Evolutionary conservation across 192 early-diverging fungal genomes (phyloP).

Genomic region (Mortierella claussenii): DNA sequence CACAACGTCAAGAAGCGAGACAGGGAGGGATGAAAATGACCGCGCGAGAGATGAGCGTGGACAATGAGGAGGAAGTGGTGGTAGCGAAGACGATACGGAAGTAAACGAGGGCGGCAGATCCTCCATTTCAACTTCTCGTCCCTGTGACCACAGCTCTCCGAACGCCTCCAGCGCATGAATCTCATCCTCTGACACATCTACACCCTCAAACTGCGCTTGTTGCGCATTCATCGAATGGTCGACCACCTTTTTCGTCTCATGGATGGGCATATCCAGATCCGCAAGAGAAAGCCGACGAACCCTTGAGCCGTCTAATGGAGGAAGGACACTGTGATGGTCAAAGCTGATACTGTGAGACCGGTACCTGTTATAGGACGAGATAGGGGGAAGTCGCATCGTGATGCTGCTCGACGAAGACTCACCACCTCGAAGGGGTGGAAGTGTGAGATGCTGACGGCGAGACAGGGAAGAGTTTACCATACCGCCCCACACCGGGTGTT

Average conservation of each 20-base stretch:
- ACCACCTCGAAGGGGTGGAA: conserved; percentile 19
- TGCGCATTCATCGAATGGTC: conserved; percentile 21
- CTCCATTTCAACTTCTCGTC: conserved; percentile 28
- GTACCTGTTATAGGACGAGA: conserved; percentile 11
- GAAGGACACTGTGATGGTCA: neutral
- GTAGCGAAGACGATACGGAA: neutral
- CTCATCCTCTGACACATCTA: conserved; percentile 48
- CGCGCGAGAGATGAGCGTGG: too few species aligned
- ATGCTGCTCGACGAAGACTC: neutral
- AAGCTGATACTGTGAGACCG: conserved; percentile 12
- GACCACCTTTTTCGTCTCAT: conserved; percentile 32
- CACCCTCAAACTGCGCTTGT: conserved; percentile 35
- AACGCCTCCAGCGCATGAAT: conserved; percentile 48
- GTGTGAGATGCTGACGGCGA: conserved; percentile 10
- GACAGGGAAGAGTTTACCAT: conserved; percentile 19
- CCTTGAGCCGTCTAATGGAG: conserved; percentile 9
- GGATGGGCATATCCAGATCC: conserved; percentile 43
- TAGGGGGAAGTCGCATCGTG: conserved; percentile 27
- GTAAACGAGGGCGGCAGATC: neutral
- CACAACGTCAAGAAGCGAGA: too few species aligned
- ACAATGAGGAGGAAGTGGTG: too few species aligned
- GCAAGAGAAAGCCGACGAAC: conserved; percentile 37
- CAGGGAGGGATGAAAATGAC: too few species aligned
- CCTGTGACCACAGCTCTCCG: conserved; percentile 42
- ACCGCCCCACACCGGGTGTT: conserved; percentile 19